Conservation (phyloP, 306 rosid species). For the Betula pendula region DNA sequence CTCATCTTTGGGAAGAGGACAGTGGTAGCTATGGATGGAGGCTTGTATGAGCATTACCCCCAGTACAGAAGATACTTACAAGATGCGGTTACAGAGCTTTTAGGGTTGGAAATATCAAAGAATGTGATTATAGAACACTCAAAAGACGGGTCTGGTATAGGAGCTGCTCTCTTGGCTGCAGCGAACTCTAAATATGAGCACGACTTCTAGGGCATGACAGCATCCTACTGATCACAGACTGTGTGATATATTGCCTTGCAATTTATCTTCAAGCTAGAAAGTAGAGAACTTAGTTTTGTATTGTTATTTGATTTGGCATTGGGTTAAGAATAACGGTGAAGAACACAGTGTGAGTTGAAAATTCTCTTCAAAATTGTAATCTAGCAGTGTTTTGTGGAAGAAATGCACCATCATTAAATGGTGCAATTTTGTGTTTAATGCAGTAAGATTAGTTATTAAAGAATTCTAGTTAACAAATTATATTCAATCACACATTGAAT, state of each 20-base stretch:
- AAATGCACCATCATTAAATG: not conserved
- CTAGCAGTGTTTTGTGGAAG: not conserved
- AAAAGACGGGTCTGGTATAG: conserved; percentile 92
- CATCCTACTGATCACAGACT: not conserved
- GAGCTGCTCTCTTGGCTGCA: conserved; percentile 96
- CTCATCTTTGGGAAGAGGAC: conserved; percentile 67
- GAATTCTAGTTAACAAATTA: not conserved
- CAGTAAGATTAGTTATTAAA: not conserved
- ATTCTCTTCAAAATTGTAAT: not conserved
- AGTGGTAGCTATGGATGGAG: conserved; percentile 95
- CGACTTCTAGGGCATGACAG: conserved; percentile 23
- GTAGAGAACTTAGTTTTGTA: conserved; percentile 10
- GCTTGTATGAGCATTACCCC: conserved; percentile 77
- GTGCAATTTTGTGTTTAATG: not conserved
- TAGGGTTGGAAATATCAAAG: conserved; percentile 65
- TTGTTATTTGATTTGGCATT: conserved; percentile 7
- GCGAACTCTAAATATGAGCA: conserved; percentile 69
- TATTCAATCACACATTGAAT: not conserved
- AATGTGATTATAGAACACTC: conserved; percentile 63
- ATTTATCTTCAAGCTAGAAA: conserved; percentile 10
- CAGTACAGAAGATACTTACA: conserved; percentile 68
- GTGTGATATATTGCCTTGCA: not conserved
- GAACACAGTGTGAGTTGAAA: not conserved
- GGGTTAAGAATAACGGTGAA: conserved; percentile 19
- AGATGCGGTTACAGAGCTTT: conserved; percentile 59